These are phyloP conservation scores for Aureobasidium sp. DNA, from an alignment of 2,329 filamentous ascomycete species.

Conservation along the genomic window DNA sequence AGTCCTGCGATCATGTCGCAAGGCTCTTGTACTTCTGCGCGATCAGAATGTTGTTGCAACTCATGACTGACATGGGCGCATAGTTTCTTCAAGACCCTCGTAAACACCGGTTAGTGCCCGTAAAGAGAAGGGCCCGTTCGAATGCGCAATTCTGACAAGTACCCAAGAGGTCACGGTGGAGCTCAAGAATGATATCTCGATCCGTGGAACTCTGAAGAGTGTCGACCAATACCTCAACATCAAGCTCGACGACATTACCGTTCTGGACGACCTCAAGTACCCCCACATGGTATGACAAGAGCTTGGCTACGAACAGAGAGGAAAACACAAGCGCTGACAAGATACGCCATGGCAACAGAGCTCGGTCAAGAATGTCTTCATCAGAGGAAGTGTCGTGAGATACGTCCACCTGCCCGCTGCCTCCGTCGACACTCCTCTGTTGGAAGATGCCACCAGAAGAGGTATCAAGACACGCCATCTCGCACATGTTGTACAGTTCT, in stretches of 20 bases:
- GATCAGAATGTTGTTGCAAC: background rate
- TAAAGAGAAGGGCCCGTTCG: background rate
- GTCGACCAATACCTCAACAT: constrained; percentile 99
- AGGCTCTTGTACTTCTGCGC: background rate
- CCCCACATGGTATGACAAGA: constrained; percentile 64
- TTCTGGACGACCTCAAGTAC: constrained; percentile 88
- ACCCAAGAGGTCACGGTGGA: constrained; percentile 88
- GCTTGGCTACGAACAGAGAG: background rate
- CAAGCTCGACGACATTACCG: constrained; percentile 90
- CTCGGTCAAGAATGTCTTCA: constrained; percentile 92
- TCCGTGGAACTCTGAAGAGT: constrained; percentile 89
- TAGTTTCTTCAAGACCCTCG: constrained; percentile 98
- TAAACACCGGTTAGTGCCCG: constrained; percentile 45
- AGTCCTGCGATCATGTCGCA: background rate
- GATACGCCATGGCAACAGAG: constrained; percentile 35
- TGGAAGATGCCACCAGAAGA: constrained; percentile 87
- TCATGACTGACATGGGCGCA: background rate
- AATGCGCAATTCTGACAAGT: background rate
- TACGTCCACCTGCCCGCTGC: constrained; percentile 81
- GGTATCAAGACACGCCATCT: constrained; percentile 41
- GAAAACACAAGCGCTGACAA: background rate
- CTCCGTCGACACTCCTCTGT: constrained; percentile 73
- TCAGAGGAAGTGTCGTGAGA: constrained; percentile 82
- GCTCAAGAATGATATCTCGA: constrained; percentile 98
- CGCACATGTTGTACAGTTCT: background rate